Base-by-base conservation (phyloP, 1,139 yeast genomes). In the Sugiyamaella japonica region DNA sequence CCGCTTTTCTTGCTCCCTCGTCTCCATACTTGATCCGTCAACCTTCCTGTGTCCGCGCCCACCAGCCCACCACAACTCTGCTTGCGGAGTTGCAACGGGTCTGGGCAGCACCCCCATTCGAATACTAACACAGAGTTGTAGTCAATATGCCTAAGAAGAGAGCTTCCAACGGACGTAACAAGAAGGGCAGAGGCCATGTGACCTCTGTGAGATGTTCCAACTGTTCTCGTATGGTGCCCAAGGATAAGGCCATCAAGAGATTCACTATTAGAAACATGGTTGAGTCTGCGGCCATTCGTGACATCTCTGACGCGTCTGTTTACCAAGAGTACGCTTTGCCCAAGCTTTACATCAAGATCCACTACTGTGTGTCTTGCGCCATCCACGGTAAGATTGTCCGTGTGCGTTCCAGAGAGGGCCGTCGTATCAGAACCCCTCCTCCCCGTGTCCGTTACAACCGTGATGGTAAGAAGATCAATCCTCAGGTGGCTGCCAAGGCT, bases 101-200 rank as follows among this genome's bases (percentile, higher is more conserved):
- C 34, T 29, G 34, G 34, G 34, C n/a, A 29, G 16, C 38, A 34
- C 12, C 7, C 31, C 16, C 31, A 5, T 8, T 40, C 32, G 2
- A 16, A n/a, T 45, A 49, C 52, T 49, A 49, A 49, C 52, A 10
- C 6, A 4, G 9, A 20, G 29, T 25, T 20, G 15, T 32, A 49
- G 52, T 48, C 51, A 49, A 49, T 73, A 93, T 93, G 99, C 97
- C 99, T 82, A 93, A 93, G 90, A 93, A 93, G 98, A 93, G 99
- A 90, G 90, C 98, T 81, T 89, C 97, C 95, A 90, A 90, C 97
- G 99, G 99, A 86, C 93, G 99, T 86, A 93, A 95, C 95, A 93
- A 93, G 96, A 90, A 90, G 85, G 99, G 99, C 79, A 93, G 99
- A 89, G 99, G 99, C 78, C 99, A 93, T 96, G 97, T 89, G 80